Conservation (phyloP, 495 filamentous ascomycete species). For the Bryoglossum gracile region DNA sequence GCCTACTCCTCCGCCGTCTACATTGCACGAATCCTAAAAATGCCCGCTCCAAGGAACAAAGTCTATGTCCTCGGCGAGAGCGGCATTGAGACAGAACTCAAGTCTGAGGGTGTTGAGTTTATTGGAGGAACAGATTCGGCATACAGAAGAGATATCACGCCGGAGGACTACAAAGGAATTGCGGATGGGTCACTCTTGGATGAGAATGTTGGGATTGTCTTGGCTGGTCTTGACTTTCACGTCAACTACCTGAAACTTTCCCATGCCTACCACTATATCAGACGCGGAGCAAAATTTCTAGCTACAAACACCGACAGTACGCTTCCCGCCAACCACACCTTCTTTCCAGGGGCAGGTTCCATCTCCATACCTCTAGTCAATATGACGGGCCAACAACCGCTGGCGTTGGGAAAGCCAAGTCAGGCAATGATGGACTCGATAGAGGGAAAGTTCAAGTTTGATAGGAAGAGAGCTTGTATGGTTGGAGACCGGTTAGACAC, state of each 20-base stretch:
- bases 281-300: conserved; percentile 77
- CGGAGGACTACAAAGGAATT: conserved; percentile 68
- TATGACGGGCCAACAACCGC: conserved; percentile 62
- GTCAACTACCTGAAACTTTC: conserved; percentile 89
- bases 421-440: conserved; percentile 99
- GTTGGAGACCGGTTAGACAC: conserved; percentile 91
- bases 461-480: conserved; percentile 85
- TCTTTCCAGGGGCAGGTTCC: conserved; percentile 90
- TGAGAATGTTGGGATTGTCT: conserved; percentile 80
- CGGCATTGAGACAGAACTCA: conserved; percentile 85
- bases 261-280: conserved; percentile 77
- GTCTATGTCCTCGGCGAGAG: conserved; percentile 89
- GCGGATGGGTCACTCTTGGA: conserved; percentile 73
- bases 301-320: conserved; percentile 90
- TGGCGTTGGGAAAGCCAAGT: conserved; percentile 85
- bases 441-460: conserved; percentile 88
- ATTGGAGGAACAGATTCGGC: conserved; percentile 84
- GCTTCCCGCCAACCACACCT: conserved; percentile 64
- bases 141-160: conserved; percentile 65
- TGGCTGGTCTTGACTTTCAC: conserved; percentile 86
- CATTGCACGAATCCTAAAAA: conserved; percentile 83
- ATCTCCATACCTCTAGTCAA: conserved; percentile 72
- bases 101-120: conserved; percentile 65
- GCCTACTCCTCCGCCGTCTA: conserved; percentile 93
- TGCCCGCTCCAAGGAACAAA: conserved; percentile 72